These are phyloP conservation scores for Phialocephala sp. DNA, from an alignment of 2,329 filamentous ascomycete genomes.

Conservation along the genomic window DNA sequence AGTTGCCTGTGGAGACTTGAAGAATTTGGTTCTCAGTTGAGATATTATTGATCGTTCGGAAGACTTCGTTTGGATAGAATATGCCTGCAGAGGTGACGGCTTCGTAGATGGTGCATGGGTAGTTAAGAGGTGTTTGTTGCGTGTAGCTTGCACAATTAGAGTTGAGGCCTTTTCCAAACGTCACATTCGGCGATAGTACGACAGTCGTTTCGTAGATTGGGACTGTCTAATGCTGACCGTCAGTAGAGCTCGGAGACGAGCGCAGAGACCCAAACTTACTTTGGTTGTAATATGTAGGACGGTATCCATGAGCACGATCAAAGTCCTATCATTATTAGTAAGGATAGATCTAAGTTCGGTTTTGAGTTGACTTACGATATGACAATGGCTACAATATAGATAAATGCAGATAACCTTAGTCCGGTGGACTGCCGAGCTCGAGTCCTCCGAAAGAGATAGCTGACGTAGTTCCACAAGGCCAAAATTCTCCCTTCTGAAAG, in stretches of 20 bases:
- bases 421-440: neutral
- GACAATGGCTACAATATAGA: neutral
- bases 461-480: neutral
- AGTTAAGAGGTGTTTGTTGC: neutral
- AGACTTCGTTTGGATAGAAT: neutral
- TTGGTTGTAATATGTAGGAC: conserved; percentile 3
- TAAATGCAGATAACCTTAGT: neutral
- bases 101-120: neutral
- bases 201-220: neutral
- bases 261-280: neutral
- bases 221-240: neutral
- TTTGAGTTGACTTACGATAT: neutral
- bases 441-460: neutral
- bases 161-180: neutral
- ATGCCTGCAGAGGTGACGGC: neutral
- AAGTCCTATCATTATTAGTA: neutral
- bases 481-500: neutral
- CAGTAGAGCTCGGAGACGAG: neutral
- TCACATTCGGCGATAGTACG: neutral
- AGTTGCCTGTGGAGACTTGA: neutral
- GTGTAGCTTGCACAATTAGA: neutral
- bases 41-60: neutral
- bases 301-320: conserved; percentile 1
- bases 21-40: neutral
- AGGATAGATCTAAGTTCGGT: neutral